Evolutionary conservation across 1,284 basidiomycete genomes (phyloP).

Genomic region (Ceratobasidium papillatum): DNA sequence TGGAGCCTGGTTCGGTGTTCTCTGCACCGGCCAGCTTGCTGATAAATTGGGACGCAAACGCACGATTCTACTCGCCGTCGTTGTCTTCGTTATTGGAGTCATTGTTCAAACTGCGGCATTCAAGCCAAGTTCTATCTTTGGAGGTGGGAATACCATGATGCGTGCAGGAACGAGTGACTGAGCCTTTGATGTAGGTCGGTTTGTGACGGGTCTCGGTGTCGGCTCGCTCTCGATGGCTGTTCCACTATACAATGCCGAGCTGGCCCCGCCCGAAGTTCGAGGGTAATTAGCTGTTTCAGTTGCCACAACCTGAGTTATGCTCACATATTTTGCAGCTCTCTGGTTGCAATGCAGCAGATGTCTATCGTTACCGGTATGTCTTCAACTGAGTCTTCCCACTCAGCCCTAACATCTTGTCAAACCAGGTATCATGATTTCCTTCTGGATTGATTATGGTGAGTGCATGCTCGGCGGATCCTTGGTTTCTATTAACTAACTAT

Average conservation of each 20-base stretch:
- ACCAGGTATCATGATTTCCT: slow-evolving; percentile 58
- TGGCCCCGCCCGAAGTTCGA: slow-evolving; percentile 83
- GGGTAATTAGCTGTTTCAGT: slow-evolving; percentile 53
- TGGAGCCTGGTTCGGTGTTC: slow-evolving; percentile 73
- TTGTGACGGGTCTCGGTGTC: slow-evolving; percentile 78
- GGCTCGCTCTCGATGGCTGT: slow-evolving; percentile 79
- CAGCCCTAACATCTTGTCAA: slow-evolving; percentile 14
- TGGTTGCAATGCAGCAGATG: slow-evolving; percentile 83
- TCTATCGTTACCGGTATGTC: slow-evolving; percentile 61
- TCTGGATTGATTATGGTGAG: slow-evolving; percentile 62
- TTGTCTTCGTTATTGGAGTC: slow-evolving; percentile 73
- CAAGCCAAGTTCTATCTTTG: slow-evolving; percentile 67
- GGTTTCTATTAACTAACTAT: background rate
- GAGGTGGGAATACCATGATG: slow-evolving; percentile 54
- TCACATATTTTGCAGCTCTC: slow-evolving; percentile 52
- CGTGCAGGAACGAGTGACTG: slow-evolving; percentile 29
- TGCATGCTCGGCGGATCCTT: background rate
- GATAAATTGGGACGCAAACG: slow-evolving; percentile 76
- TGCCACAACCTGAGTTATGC: background rate
- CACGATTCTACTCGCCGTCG: slow-evolving; percentile 71
- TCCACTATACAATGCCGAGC: slow-evolving; percentile 78
- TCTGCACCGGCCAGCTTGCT: slow-evolving; percentile 71
- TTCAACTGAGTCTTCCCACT: background rate
- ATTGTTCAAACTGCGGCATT: slow-evolving; percentile 70
- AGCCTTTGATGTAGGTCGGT: slow-evolving; percentile 60